phyloP scores from a whole-genome alignment of 2,329 filamentous ascomycete genomes.

The Alternaria tenuissima region DNA sequence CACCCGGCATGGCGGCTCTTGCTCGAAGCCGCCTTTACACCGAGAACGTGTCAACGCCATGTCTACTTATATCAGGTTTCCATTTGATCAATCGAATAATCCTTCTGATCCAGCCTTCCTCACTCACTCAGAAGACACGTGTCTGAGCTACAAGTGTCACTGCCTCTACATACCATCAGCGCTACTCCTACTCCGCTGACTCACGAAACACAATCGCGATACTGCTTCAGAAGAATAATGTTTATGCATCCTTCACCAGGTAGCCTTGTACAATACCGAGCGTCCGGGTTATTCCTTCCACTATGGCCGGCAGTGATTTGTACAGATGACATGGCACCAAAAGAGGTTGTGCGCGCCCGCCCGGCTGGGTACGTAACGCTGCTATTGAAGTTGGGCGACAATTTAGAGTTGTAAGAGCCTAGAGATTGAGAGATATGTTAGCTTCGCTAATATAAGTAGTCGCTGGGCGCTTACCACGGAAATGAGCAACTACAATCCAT shows the following conservation, averaged over 20 bases:
- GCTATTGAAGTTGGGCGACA: conserved; percentile 22
- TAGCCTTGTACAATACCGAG: conserved; percentile 19
- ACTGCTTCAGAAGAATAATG: background rate
- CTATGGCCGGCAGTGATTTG: conserved; percentile 33
- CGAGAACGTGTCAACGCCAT: background rate
- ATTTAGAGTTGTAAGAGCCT: conserved; percentile 23
- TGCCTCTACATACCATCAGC: background rate
- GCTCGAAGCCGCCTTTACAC: conserved; percentile 11
- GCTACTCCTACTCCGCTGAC: background rate
- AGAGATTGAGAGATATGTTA: no score
- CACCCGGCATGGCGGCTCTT: conserved; percentile 2
- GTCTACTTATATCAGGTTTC: background rate
- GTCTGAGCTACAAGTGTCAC: background rate
- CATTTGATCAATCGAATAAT: background rate
- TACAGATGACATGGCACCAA: conserved; percentile 28
- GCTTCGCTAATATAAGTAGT: conserved; percentile 15
- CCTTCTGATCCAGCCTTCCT: background rate
- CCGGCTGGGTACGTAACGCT: conserved; percentile 24
- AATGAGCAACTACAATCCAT: conserved; percentile 24
- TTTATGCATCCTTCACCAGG: conserved; percentile 12
- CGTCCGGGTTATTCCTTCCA: background rate
- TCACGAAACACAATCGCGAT: background rate
- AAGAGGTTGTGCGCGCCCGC: conserved; percentile 7
- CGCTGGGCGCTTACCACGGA: conserved; percentile 29
- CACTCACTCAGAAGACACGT: background rate